Evolutionary conservation across 352 stramenopile species (phyloP).

Genomic region (Aphanomyces astaci): DNA sequence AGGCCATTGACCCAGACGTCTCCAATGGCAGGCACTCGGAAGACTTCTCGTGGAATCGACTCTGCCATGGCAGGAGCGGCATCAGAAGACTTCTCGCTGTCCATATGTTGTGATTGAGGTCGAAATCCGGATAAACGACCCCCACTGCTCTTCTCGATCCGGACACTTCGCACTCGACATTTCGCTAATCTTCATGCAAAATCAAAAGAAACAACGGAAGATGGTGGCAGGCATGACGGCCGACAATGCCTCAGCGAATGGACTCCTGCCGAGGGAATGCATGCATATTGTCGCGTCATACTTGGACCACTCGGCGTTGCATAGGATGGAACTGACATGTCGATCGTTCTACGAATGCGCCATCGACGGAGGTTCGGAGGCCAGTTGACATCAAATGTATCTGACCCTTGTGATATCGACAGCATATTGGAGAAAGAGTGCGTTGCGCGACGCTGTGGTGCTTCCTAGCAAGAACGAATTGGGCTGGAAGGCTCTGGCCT

Average conservation of each 20-base stretch:
- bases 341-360: background rate
- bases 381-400: no score
- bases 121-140: background rate
- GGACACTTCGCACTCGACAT: background rate
- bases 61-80: no score
- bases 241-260: background rate
- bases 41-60: background rate
- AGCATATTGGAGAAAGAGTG: background rate
- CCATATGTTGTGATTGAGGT: background rate
- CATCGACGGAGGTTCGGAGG: background rate
- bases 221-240: background rate
- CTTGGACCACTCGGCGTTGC: background rate
- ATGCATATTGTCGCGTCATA: background rate
- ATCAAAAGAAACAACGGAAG: background rate
- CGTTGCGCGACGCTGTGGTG: background rate
- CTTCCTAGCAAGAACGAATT: background rate
- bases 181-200: no score
- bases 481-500: constrained; percentile 2
- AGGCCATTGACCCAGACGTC: constrained; percentile 76
- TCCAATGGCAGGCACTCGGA: constrained; percentile 24
- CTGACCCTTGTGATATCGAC: no score
- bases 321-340: background rate
- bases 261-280: background rate
- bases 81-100: no score
- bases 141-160: no score